Evolutionary conservation across 2,329 filamentous ascomycete species (phyloP), one percentile per base, ranked within the genome.

Genomic region (Fusarium fujikuroi): DNA sequence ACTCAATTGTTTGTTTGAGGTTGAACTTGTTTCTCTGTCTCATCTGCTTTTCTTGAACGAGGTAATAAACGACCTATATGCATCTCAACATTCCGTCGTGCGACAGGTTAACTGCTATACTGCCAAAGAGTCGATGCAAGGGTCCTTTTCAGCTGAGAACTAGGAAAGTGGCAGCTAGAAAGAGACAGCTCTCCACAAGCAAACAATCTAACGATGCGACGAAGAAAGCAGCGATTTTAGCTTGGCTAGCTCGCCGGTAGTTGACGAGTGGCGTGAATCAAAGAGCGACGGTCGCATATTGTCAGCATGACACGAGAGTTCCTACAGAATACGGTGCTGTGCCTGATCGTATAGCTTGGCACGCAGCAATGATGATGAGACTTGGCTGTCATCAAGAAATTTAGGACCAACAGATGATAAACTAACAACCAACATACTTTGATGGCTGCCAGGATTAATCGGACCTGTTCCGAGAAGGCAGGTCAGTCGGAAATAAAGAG

Each of bases 381-480:
- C 34, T 46, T 62, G 52, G 42, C 21, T 39, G 21, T n/a, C 34
- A 23, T 36, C 23, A 32, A 42, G 23, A 62, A 34, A 15, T 36
- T 67, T 25, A 43, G 60, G 52, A 57, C 69, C 60, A 73, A 68
- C 63, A 61, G 19, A 25, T 32, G 44, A 37, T 40, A 59, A 59
- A 57, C 63, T 23, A 73, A 65, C 61, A 69, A 52, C 52, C 49
- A 69, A 70, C 69, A 30, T 56, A 43, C 46, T 53, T 57, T 65
- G 57, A 62, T 49, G 25, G 57, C 47, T 40, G 50, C 60, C 52
- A 42, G 70, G 60, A 62, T 56, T 57, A 65, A 32, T 76, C 72
- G 72, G 74, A 65, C 46, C 59, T 54, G 65, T 37, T 52, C 57
- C 60, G 57, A 67, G 37, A 42, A 43, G 40, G 61, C 63, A 53